Base-by-base conservation (phyloP, 2,329 filamentous ascomycete genomes). In the Arthrocladium fulminans region DNA sequence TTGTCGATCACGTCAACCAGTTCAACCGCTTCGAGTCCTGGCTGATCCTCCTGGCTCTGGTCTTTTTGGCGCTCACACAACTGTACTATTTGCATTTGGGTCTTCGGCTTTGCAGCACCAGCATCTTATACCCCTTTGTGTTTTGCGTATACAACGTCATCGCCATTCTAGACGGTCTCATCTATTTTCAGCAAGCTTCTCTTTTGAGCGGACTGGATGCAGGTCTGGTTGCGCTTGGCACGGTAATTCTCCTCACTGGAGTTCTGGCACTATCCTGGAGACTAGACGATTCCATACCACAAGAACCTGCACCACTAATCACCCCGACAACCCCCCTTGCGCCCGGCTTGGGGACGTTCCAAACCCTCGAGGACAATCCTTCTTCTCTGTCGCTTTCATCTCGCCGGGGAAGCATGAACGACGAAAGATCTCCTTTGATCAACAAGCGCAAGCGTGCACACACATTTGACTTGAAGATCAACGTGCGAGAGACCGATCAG, bases 91-190 rank as follows among this genome's bases (percentile, higher is more conserved):
- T 98, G 52, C 92, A 98, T 63, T 80, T 87, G 37, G 92, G 92
- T 46, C 76, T 98, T 54, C 95, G 95, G 67, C 76, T 98, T 45
- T 88, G 94, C 65, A 96, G 89, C 47, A 97, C 92, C 19, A 95
- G 88, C 60, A 84, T 97, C 53, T 75, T 98, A 57, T 98, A 98
- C 67, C 92, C 92, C 3, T 83, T 97, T 59, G 89, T 97, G 32
- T 98, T 98, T 68, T 98, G 92, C 74, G 81, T 97, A 55, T 98
- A 97, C 75, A 98, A 98, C 73, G 95, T 98, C 61, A 89, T 97
- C 61, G 92, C 92, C 56, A 98, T 98, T 58, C 73, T 97, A 57
- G 92, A 98, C 67, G 92, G 92, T 25, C 75, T 98, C 57, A 95
- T 98, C 60, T 98, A 97, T 68, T 98, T 97, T 70, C 78, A 84